Percentiles rank a stretch among this genome's conserved stretches.
phyloP scores from a whole-genome alignment of 768 basidiomycete species.

The Mycena rebaudengoi region DNA sequence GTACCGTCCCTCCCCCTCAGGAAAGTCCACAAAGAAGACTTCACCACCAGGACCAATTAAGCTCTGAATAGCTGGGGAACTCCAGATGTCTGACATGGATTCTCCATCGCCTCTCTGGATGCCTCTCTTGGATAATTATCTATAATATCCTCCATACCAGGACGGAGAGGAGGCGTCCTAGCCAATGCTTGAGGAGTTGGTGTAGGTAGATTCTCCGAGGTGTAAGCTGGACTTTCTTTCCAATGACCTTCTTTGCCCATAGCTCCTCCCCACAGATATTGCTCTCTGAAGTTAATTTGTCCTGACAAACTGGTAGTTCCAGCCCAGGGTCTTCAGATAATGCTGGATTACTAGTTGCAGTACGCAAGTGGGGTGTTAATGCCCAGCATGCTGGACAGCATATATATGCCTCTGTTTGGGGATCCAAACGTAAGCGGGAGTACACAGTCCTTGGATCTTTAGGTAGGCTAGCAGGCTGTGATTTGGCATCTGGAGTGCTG shows the following conservation, averaged over 20 bases:
- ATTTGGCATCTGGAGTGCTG: neutral
- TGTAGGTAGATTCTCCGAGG: slow-evolving; percentile 29
- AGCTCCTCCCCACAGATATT: slow-evolving; percentile 22
- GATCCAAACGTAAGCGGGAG: slow-evolving; percentile 30
- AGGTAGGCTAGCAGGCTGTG: slow-evolving; percentile 16
- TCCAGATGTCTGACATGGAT: slow-evolving; percentile 30
- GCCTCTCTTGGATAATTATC: slow-evolving; percentile 19
- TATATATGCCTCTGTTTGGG: slow-evolving; percentile 27
- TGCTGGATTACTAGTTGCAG: neutral
- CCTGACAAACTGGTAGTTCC: slow-evolving; percentile 4
- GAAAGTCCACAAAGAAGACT: slow-evolving; percentile 31
- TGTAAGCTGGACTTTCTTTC: neutral
- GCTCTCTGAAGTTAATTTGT: slow-evolving; percentile 17
- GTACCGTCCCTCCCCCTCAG: slow-evolving; percentile 26
- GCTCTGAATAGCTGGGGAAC: slow-evolving; percentile 21
- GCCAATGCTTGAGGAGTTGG: slow-evolving; percentile 35
- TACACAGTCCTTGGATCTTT: slow-evolving; percentile 27
- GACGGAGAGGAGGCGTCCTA: slow-evolving; percentile 35
- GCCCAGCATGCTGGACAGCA: slow-evolving; percentile 35
- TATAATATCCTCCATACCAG: slow-evolving; percentile 35
- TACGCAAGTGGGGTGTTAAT: slow-evolving; percentile 24
- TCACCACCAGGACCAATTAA: slow-evolving; percentile 29
- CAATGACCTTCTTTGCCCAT: slow-evolving; percentile 26
- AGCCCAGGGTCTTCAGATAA: neutral
- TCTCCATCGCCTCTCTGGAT: neutral